Percentiles rank a stretch among this genome's conserved stretches.
These are phyloP conservation scores for Fusarium solani-melongenae DNA, from an alignment of 2,329 filamentous ascomycete genomes.

Conservation along the genomic window DNA sequence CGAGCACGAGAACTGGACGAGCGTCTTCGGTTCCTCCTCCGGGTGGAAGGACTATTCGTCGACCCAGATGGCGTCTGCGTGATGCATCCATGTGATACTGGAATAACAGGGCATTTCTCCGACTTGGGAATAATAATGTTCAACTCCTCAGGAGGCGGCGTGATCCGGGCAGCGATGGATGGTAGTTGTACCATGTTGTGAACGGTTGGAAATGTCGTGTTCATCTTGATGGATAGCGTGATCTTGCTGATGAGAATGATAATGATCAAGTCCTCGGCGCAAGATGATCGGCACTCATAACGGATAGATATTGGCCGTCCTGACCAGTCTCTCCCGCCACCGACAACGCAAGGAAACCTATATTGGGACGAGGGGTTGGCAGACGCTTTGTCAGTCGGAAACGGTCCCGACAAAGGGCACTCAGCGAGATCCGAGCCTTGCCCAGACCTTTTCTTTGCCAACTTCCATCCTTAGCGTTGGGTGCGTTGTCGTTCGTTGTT, in stretches of 20 bases:
- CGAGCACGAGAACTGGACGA: constrained; percentile 15
- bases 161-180: constrained; percentile 33
- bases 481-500: constrained; percentile 20
- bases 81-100: constrained; percentile 12
- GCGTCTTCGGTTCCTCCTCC: constrained; percentile 21
- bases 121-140: constrained; percentile 15
- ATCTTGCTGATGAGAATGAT: constrained; percentile 3
- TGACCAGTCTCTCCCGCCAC: background rate
- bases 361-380: constrained; percentile 9
- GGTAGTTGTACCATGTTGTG: constrained; percentile 24
- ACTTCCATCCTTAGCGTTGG: constrained; percentile 8
- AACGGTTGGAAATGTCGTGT: constrained; percentile 10
- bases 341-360: constrained; percentile 15
- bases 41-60: background rate
- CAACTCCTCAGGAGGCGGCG: constrained; percentile 29
- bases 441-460: constrained; percentile 10
- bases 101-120: constrained; percentile 9
- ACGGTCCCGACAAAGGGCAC: constrained; percentile 26
- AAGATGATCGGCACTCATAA: constrained; percentile 3
- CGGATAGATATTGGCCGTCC: constrained; percentile 29
- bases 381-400: constrained; percentile 36
- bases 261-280: constrained; percentile 1
- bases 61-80: constrained; percentile 11
- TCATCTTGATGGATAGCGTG: constrained; percentile 25
- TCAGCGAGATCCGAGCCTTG: constrained; percentile 22